Evolutionary conservation across 345 rosid species (phyloP).

Genomic region (Cochlearia excelsa): DNA sequence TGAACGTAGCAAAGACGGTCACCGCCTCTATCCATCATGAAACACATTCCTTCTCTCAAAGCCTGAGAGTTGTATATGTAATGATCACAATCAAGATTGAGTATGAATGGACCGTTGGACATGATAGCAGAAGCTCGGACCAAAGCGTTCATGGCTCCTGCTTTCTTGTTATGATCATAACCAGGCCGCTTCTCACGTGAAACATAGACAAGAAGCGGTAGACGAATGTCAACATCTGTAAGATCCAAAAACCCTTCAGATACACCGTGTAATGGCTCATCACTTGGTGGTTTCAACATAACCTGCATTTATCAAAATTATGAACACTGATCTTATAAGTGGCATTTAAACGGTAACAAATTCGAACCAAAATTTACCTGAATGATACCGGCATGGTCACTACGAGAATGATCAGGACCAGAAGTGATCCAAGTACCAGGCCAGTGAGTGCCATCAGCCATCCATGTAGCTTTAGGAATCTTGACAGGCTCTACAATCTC

Average conservation of each 20-base stretch:
- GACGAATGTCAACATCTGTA: conserved; percentile 89
- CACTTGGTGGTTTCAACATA: conserved; percentile 97
- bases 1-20: conserved; percentile 92
- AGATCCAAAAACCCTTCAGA: conserved; percentile 71
- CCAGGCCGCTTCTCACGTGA: conserved; percentile 98
- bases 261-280: conserved; percentile 74
- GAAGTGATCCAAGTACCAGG: conserved; percentile 89
- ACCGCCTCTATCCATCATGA: conserved; percentile 99
- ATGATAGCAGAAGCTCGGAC: conserved; percentile 98
- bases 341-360: conserved; percentile 3
- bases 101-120: conserved; percentile 97
- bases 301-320: conserved; percentile 51
- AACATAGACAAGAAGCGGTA: conserved; percentile 89
- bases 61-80: conserved; percentile 95
- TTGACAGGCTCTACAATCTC: conserved; percentile 65
- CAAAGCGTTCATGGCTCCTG: conserved; percentile 98
- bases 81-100: conserved; percentile 97
- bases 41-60: conserved; percentile 98
- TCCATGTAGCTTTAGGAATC: conserved; percentile 98
- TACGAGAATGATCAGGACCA: conserved; percentile 67
- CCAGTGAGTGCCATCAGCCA: conserved; percentile 99
- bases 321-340: conserved; percentile 14
- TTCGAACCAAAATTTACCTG: conserved; percentile 52
- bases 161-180: conserved; percentile 97
- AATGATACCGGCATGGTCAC: conserved; percentile 95